Percentiles rank a stretch among this genome's conserved stretches.
These are phyloP conservation scores for Eudorina sp. DNA, from an alignment of 139 green algal genomes.

Conservation along the genomic window DNA sequence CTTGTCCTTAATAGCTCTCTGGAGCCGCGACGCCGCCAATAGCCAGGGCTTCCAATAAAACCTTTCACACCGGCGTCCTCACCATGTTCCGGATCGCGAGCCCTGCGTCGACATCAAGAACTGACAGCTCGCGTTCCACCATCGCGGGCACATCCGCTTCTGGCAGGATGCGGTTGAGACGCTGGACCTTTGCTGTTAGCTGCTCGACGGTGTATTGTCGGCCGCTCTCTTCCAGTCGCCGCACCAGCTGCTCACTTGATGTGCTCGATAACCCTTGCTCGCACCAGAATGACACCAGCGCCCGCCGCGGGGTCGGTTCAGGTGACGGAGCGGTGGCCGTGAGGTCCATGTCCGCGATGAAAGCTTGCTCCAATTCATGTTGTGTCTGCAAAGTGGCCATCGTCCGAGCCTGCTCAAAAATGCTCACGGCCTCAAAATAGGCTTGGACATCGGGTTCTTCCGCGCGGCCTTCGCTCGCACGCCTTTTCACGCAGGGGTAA, in stretches of 20 bases:
- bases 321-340: not conserved
- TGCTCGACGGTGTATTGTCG: constrained; percentile 26
- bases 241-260: not conserved
- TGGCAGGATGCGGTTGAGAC: constrained; percentile 45
- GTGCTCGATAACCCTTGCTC: constrained; percentile 37
- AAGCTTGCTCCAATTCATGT: constrained; percentile 31
- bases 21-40: too few species aligned
- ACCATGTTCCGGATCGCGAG: constrained; percentile 56
- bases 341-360: constrained; percentile 25
- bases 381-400: not conserved
- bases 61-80: not conserved
- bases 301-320: not conserved
- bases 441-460: too few species aligned
- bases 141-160: constrained; percentile 25
- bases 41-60: too few species aligned
- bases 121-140: not conserved
- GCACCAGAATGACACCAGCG: constrained; percentile 38
- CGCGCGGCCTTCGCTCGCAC: too few species aligned
- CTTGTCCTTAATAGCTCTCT: too few species aligned
- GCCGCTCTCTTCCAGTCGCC: constrained; percentile 6
- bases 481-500: too few species aligned
- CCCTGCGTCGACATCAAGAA: constrained; percentile 43
- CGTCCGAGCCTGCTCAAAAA: not conserved
- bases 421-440: not conserved
- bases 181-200: constrained; percentile 42